These are phyloP conservation scores for Apiotrichum domesticum DNA, from an alignment of 1,284 basidiomycete species.

Conservation along the genomic window DNA sequence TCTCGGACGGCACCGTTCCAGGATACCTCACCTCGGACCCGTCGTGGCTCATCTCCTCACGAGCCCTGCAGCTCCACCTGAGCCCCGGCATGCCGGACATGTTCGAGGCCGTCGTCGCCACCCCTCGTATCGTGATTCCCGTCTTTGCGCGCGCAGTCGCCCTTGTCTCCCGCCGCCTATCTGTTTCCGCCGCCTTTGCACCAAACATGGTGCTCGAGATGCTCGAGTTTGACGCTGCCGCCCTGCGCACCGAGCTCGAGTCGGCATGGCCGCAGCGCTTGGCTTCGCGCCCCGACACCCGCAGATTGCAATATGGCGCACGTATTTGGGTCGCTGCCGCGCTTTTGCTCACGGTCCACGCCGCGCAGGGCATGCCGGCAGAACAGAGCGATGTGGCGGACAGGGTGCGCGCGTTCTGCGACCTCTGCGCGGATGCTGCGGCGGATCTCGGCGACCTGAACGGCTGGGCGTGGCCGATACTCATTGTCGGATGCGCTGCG, in stretches of 20 bases:
- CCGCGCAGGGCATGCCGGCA: conserved; percentile 1
- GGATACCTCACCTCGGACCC: conserved; percentile 1
- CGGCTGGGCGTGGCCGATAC: conserved; percentile 7
- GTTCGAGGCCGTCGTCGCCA: conserved; percentile 3
- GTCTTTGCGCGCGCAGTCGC: conserved; percentile 1
- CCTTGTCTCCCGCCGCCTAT: not conserved
- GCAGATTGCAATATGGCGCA: conserved; percentile 5
- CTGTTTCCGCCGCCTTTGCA: not conserved
- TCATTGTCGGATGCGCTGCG: conserved; percentile 4
- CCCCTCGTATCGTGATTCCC: conserved; percentile 4
- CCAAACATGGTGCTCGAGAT: conserved; percentile 3
- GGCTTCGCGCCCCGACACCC: not conserved
- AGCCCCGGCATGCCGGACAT: conserved; percentile 2
- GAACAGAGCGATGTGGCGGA: not conserved
- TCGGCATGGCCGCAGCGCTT: conserved; percentile 3
- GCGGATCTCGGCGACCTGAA: conserved; percentile 4
- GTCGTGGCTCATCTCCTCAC: conserved; percentile 6
- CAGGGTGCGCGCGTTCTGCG: not conserved
- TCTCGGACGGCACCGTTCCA: conserved; percentile 2
- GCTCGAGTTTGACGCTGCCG: conserved; percentile 3
- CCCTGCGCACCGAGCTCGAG: conserved; percentile 9
- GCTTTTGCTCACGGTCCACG: conserved; percentile 4
- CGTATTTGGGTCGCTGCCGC: conserved; percentile 3
- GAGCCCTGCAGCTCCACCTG: conserved; percentile 7
- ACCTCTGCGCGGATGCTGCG: not conserved